phyloP scores from a whole-genome alignment of 768 basidiomycete species.

The Terana coerulea region DNA sequence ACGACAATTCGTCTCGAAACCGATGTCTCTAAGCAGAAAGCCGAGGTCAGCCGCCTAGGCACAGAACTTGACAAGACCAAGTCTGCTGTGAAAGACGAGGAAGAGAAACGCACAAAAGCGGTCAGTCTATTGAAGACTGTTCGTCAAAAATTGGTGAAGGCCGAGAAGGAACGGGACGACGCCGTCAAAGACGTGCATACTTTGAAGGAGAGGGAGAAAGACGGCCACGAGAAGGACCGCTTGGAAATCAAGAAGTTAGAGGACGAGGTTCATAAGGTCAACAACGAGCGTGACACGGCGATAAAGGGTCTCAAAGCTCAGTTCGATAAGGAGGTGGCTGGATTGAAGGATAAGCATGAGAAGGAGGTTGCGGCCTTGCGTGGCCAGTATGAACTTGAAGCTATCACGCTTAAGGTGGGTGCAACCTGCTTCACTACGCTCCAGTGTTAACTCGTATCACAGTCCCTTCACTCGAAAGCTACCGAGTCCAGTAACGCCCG shows the following conservation, averaged over 20 bases:
- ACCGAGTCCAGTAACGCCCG: constrained; percentile 53
- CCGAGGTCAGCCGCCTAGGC: constrained; percentile 55
- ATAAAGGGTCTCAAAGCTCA: constrained; percentile 56
- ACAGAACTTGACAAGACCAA: constrained; percentile 61
- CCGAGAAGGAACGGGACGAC: constrained; percentile 92
- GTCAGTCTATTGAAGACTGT: constrained; percentile 91
- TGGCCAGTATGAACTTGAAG: constrained; percentile 76
- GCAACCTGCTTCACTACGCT: constrained; percentile 4
- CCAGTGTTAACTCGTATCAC: not conserved
- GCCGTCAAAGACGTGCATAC: constrained; percentile 51
- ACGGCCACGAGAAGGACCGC: constrained; percentile 51
- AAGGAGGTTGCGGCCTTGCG: constrained; percentile 63
- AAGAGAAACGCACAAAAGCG: constrained; percentile 95
- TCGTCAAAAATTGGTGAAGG: constrained; percentile 94
- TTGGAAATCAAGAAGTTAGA: constrained; percentile 46
- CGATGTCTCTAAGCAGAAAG: constrained; percentile 44
- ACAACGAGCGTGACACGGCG: constrained; percentile 60
- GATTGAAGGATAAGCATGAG: constrained; percentile 63
- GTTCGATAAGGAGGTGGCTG: constrained; percentile 67
- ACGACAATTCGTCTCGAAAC: constrained; percentile 47
- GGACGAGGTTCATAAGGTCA: constrained; percentile 59
- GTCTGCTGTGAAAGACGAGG: constrained; percentile 80
- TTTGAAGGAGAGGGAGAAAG: constrained; percentile 50
- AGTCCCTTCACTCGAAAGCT: constrained; percentile 73
- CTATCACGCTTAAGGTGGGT: constrained; percentile 67